A percentile compares a stretch with the other conserved stretches of the same genome.
Evolutionary conservation across 1,139 yeast genomes (phyloP).

Genomic region (Petasospora fabianii): DNA sequence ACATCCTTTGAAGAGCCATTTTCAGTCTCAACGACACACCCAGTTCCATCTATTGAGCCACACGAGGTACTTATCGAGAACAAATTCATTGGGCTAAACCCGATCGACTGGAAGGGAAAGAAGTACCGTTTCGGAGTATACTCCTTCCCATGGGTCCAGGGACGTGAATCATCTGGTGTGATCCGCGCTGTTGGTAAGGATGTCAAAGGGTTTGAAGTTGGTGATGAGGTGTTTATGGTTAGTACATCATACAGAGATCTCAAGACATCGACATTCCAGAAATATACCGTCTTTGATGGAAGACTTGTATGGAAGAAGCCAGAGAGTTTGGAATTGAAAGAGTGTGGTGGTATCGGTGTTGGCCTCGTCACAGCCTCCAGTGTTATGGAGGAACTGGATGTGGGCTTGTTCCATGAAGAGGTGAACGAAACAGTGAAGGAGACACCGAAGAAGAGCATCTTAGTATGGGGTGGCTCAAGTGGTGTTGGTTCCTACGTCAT

Average conservation of each 20-base stretch:
- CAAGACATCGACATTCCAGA: constrained; percentile 46
- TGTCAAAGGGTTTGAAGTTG: constrained; percentile 31
- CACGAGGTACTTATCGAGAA: constrained; percentile 40
- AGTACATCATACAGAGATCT: constrained; percentile 46
- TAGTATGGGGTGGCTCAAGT: constrained; percentile 49
- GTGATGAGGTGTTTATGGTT: constrained; percentile 41
- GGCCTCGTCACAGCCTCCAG: constrained; percentile 46
- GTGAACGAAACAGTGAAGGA: constrained; percentile 3
- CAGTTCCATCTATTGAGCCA: constrained; percentile 27
- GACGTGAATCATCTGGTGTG: constrained; percentile 43
- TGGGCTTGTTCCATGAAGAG: constrained; percentile 19
- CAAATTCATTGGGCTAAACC: constrained; percentile 42
- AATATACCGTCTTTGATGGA: constrained; percentile 41
- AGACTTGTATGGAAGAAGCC: constrained; percentile 43
- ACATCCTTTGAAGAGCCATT: constrained; percentile 30
- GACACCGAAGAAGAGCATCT: constrained; percentile 25
- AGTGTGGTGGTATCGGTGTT: constrained; percentile 46
- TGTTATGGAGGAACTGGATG: constrained; percentile 34
- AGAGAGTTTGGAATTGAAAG: constrained; percentile 30
- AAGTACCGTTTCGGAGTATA: constrained; percentile 45
- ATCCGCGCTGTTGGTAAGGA: constrained; percentile 35
- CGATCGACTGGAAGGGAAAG: constrained; percentile 51
- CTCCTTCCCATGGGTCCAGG: constrained; percentile 48
- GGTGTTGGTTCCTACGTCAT: constrained; percentile 42
- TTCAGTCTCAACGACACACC: constrained; percentile 17